Base-by-base conservation (phyloP, 1,139 yeast genomes). In the Scheffersomyces titani region DNA sequence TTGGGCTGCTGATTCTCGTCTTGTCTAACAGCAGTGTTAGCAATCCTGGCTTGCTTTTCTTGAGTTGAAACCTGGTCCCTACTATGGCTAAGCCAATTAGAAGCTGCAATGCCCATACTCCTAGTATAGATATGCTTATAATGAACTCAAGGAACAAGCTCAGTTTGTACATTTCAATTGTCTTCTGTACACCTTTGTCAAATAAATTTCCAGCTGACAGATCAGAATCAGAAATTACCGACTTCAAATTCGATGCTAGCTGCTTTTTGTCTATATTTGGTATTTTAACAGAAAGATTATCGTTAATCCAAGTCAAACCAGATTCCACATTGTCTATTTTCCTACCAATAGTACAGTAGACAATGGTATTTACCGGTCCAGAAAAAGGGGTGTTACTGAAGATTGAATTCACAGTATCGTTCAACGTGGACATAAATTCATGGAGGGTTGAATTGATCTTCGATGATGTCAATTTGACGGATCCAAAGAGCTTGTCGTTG, bases 301-400 rank as follows among this genome's bases (percentile, higher is more conserved):
- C 76, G 63, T 89, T 80, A 2, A 93, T 74, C 98, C 98, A 94
- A 0, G 87, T 81, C 54, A 93, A 70, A 0, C 97, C 98, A 22
- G 80, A 68, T 62, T 90, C 90, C 0, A 92, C 75, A 44, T 81
- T 78, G 3, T 78, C 77, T 6, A 93, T 70, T 67, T 93, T 94
- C 55, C 88, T 78, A 16, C 92, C 96, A 49, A 94, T 76, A 1
- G 90, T 84, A 73, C 99, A 94, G 53, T 87, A 86, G 5, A 92
- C 89, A 0, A 92, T 85, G 0, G 86, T 75, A 45, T 74, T 82
- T 63, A 93, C 78, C 0, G 97, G 90, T 0, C 68, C 67, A 51
- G 86, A 83, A 18, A 94, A 75, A 0, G 90, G 84, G 0, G 98
- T 91, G 3, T 78, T 80, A 3, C 86, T 85, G 71, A 94, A 92